Conservation (phyloP, 495 filamentous ascomycete genomes). For the Daldinia caldariorum region DNA sequence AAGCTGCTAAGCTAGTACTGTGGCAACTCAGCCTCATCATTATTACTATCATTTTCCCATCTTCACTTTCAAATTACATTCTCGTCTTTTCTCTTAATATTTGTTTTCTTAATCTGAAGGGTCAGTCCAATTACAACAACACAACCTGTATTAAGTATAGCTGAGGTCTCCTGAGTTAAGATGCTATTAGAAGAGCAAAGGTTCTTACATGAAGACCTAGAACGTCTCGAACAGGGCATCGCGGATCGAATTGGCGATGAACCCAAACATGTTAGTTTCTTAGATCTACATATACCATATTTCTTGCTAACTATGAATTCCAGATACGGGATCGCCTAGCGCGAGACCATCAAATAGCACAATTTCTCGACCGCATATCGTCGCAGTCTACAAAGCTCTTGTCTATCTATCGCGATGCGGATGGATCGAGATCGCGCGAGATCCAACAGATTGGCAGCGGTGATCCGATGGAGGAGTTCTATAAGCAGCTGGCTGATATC, state of each 20-base stretch:
- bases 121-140: not conserved
- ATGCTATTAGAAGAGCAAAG: slow-evolving; percentile 94
- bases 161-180: slow-evolving; percentile 26
- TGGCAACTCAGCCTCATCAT: slow-evolving; percentile 36
- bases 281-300: slow-evolving; percentile 8
- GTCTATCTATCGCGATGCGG: slow-evolving; percentile 84
- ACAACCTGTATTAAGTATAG: not conserved
- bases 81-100: not conserved
- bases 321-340: slow-evolving; percentile 86
- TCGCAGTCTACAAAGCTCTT: slow-evolving; percentile 82
- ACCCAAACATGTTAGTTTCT: slow-evolving; percentile 78
- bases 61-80: not conserved
- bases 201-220: slow-evolving; percentile 92
- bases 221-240: slow-evolving; percentile 92
- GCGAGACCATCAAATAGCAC: slow-evolving; percentile 90
- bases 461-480: slow-evolving; percentile 92
- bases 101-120: not conserved
- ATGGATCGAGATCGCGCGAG: slow-evolving; percentile 76
- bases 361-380: slow-evolving; percentile 85
- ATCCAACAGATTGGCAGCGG: slow-evolving; percentile 84
- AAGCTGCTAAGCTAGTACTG: slow-evolving; percentile 12
- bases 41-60: not conserved
- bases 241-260: slow-evolving; percentile 88
- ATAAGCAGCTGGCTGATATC: slow-evolving; percentile 80
- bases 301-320: slow-evolving; percentile 45